phyloP scores from a whole-genome alignment of 305 asterid genomes.

The Solanum hybrid region DNA sequence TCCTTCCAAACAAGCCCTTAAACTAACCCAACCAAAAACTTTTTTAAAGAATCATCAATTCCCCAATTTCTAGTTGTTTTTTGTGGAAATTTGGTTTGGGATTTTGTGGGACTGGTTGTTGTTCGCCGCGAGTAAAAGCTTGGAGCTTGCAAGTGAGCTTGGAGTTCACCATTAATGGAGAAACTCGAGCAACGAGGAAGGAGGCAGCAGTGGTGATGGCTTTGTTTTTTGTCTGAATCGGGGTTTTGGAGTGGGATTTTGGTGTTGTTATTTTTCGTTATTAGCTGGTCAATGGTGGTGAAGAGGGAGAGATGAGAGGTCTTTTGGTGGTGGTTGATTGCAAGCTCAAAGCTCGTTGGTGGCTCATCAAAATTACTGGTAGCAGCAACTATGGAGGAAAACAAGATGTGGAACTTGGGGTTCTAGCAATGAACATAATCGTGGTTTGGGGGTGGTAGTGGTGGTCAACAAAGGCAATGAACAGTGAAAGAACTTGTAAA shows the following conservation, averaged over 20 bases:
- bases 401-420: background rate
- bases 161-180: background rate
- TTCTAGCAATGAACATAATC: background rate
- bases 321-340: background rate
- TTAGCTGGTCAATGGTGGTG: too few relatives aligned
- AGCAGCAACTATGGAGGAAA: background rate
- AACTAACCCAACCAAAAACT: background rate
- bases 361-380: background rate
- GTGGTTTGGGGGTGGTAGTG: background rate
- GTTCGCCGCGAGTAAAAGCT: background rate
- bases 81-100: background rate
- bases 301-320: background rate
- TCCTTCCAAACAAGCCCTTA: background rate
- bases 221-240: background rate
- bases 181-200: background rate
- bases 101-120: background rate
- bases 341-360: background rate
- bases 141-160: background rate
- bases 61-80: background rate
- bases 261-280: too few relatives aligned
- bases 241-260: too few relatives aligned
- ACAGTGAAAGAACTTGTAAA: background rate
- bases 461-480: background rate
- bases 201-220: background rate
- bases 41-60: too few relatives aligned